Base-by-base conservation (phyloP, 2,329 filamentous ascomycete genomes). In the Diplocarpon mali region DNA sequence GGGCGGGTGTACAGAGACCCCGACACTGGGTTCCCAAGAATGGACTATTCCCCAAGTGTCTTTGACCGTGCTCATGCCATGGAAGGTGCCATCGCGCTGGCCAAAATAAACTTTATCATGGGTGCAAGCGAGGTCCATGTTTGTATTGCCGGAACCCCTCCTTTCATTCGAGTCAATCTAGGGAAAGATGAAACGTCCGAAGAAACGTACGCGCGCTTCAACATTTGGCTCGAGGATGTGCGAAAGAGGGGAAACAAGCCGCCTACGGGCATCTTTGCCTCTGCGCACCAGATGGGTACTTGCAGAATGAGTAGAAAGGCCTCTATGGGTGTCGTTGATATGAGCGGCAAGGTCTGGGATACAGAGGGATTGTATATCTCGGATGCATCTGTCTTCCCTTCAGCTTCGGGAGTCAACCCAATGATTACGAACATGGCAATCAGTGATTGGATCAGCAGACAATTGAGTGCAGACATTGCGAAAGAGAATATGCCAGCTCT, bases 271-370 rank as follows among this genome's bases (percentile, higher is more conserved):
- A 61, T 66, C 24, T 83, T 77, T 55, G 65, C 69, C 34, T 82
- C 78, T 15, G 83, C 83, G 24, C 83, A 88, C 62, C 83, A 87
- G 66, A 87, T 87, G 83, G 80, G 83, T 28, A 77, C 77, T 10
- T 84, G 80, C 57, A 69, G 81, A 4, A 88, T 88, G 83, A 76
- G 76, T 15, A 61, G 48, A 35, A 40, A 38, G 24, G 60, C 62
- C 44, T 62, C 64, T 13, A 64, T 62, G 31, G 75, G 75, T 32
- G 76, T 78, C 12, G 76, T 80, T 5, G 72, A 79, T 52, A 58
- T 64, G 15, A 63, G 58, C 48, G 76, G 77, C 4, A 67, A 62
- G 49, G 74, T 85, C 9, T 87, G 80, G 79, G 81, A 73, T 2
- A 70, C 68, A 0, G 65, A 76, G 54, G 73, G 72, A 1, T 57